Evolutionary conservation across 805 yeast species (phyloP).

Genomic region (Myxozyma vanderwaltii): DNA sequence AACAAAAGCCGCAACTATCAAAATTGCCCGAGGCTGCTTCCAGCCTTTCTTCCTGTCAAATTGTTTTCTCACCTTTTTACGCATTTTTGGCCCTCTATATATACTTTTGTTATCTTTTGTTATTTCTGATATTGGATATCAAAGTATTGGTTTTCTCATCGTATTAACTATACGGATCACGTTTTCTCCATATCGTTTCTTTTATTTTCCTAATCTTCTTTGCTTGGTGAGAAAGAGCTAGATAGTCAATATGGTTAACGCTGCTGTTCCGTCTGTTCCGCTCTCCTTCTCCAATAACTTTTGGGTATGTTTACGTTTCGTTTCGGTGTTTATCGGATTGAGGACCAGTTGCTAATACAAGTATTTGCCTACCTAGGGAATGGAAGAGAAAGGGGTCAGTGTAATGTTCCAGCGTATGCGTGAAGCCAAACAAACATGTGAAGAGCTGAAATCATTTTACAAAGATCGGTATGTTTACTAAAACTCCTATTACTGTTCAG

Average conservation of each 20-base stretch:
- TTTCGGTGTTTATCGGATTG: not conserved
- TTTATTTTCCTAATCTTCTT: not conserved
- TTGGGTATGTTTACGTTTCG: conserved; percentile 32
- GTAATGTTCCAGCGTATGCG: conserved; percentile 59
- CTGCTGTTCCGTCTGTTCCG: conserved; percentile 31
- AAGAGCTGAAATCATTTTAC: conserved; percentile 53
- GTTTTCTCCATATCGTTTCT: no score
- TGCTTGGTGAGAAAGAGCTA: not conserved
- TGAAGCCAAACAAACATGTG: conserved; percentile 60
- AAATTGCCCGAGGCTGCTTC: not conserved
- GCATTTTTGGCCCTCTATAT: no score
- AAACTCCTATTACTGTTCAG: not conserved
- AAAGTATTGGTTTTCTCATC: no score
- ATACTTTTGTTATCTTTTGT: no score
- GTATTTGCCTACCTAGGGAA: conserved; percentile 51
- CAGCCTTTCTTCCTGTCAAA: not conserved
- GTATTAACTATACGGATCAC: no score
- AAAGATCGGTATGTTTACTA: conserved; percentile 47
- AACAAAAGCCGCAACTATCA: conserved; percentile 1
- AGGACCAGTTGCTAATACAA: not conserved
- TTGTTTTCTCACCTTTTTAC: no score
- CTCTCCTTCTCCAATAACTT: conserved; percentile 35
- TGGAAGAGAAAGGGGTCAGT: conserved; percentile 61
- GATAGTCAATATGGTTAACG: conserved; percentile 13
- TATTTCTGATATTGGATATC: no score